phyloP scores from a whole-genome alignment of 2,329 filamentous ascomycete species.

The Alternaria incomplexa region DNA sequence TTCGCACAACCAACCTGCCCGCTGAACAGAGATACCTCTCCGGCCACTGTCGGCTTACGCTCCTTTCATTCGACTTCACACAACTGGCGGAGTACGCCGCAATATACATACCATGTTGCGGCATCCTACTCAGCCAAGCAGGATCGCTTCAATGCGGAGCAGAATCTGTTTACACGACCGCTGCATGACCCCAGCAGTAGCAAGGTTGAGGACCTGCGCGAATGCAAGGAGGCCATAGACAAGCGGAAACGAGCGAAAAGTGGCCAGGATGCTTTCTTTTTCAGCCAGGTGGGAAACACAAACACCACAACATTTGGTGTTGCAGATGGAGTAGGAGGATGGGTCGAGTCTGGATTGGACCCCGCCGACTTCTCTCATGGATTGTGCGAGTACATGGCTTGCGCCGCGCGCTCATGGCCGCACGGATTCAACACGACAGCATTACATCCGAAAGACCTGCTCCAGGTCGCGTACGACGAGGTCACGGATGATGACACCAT shows the following conservation, averaged over 20 bases:
- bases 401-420: slow-evolving; percentile 68
- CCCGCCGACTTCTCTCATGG: slow-evolving; percentile 95
- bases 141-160: slow-evolving; percentile 43
- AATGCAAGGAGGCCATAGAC: slow-evolving; percentile 50
- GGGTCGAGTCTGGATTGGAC: slow-evolving; percentile 90
- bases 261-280: slow-evolving; percentile 96
- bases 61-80: slow-evolving; percentile 41
- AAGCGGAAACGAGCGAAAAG: slow-evolving; percentile 73
- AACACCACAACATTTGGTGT: slow-evolving; percentile 82
- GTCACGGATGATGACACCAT: slow-evolving; percentile 77
- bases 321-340: slow-evolving; percentile 94
- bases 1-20: slow-evolving; percentile 38
- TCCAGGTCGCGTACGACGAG: slow-evolving; percentile 84
- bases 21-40: slow-evolving; percentile 36
- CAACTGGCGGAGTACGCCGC: slow-evolving; percentile 31
- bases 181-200: slow-evolving; percentile 34
- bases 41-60: slow-evolving; percentile 35
- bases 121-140: slow-evolving; percentile 52
- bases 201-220: slow-evolving; percentile 30
- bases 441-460: slow-evolving; percentile 70
- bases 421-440: slow-evolving; percentile 46
- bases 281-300: slow-evolving; percentile 74
- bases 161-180: slow-evolving; percentile 46
- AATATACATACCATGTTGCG: slow-evolving; percentile 49
- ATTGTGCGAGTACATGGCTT: slow-evolving; percentile 91